Percentiles rank a stretch among this genome's conserved stretches.
These are phyloP conservation scores for Wickerhamiella brachini DNA, from an alignment of 805 yeast genomes.

Conservation along the genomic window DNA sequence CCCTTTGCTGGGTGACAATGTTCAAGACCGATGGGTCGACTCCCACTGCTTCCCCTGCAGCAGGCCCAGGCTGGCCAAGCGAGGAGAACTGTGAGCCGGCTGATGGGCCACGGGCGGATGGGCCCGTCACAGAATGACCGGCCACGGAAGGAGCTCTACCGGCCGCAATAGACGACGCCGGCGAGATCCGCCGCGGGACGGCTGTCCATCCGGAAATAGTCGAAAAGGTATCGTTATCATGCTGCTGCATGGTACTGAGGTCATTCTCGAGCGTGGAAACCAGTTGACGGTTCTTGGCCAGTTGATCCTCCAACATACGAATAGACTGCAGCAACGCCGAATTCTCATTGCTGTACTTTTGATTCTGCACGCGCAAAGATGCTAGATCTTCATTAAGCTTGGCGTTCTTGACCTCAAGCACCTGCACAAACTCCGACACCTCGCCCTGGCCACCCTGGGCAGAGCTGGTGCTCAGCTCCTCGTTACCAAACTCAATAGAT, in stretches of 20 bases:
- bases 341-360: slow-evolving; percentile 39
- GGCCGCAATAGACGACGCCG: slow-evolving; percentile 20
- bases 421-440: neutral
- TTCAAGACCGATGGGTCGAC: slow-evolving; percentile 37
- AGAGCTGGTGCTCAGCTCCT: neutral
- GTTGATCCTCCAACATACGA: slow-evolving; percentile 5
- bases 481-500: slow-evolving; percentile 43
- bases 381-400: slow-evolving; percentile 9
- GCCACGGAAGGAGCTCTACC: neutral
- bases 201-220: slow-evolving; percentile 26
- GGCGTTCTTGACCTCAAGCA: slow-evolving; percentile 5
- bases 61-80: neutral
- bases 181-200: slow-evolving; percentile 27
- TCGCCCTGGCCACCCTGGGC: neutral
- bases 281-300: slow-evolving; percentile 30
- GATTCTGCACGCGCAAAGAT: slow-evolving; percentile 13
- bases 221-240: slow-evolving; percentile 19
- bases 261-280: slow-evolving; percentile 65
- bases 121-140: too few relatives aligned
- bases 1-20: slow-evolving; percentile 88
- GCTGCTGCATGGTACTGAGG: slow-evolving; percentile 25
- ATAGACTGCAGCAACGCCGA: slow-evolving; percentile 20
- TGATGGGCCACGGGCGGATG: too few relatives aligned
- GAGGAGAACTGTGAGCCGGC: neutral
- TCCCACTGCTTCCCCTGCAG: neutral